Conservation (phyloP, 1,139 yeast species). For the Suhomyces choctaworum region DNA sequence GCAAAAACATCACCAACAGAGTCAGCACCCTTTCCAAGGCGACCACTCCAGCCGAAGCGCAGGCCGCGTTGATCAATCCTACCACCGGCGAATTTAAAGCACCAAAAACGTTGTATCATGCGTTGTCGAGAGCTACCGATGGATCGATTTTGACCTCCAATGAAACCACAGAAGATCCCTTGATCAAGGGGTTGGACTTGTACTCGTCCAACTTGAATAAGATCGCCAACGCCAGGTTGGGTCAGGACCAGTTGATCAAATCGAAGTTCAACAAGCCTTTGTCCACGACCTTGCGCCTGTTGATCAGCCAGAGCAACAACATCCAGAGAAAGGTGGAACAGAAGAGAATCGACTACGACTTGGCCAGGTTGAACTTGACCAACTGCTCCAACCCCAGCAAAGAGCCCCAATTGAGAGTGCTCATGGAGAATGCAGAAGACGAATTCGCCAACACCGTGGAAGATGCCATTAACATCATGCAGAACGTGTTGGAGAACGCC, state of each 20-base stretch:
- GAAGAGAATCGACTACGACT: slow-evolving; percentile 77
- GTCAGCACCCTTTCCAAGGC: slow-evolving; percentile 73
- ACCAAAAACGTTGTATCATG: slow-evolving; percentile 85
- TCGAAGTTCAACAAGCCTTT: slow-evolving; percentile 71
- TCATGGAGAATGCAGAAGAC: slow-evolving; percentile 85
- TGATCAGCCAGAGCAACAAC: slow-evolving; percentile 64
- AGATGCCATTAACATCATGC: slow-evolving; percentile 84
- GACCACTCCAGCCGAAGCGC: slow-evolving; percentile 80
- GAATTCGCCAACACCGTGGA: slow-evolving; percentile 90
- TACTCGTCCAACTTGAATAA: slow-evolving; percentile 52
- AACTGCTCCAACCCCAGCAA: slow-evolving; percentile 71
- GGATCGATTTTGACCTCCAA: slow-evolving; percentile 51
- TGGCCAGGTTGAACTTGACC: slow-evolving; percentile 66
- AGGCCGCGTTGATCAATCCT: slow-evolving; percentile 64
- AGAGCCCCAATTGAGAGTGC: slow-evolving; percentile 72
- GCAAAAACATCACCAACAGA: slow-evolving; percentile 65
- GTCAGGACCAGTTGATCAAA: slow-evolving; percentile 76
- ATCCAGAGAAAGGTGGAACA: slow-evolving; percentile 78
- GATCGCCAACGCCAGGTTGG: slow-evolving; percentile 80
- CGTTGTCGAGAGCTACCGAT: slow-evolving; percentile 75
- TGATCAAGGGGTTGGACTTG: slow-evolving; percentile 44
- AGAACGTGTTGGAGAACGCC: slow-evolving; percentile 74
- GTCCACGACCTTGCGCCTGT: slow-evolving; percentile 60
- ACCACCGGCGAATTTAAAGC: slow-evolving; percentile 55
- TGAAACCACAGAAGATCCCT: slow-evolving; percentile 44